Percentiles rank a stretch among this genome's conserved stretches.
Conservation (phyloP, 352 stramenopile species). For the Plasmopara viticola region DNA sequence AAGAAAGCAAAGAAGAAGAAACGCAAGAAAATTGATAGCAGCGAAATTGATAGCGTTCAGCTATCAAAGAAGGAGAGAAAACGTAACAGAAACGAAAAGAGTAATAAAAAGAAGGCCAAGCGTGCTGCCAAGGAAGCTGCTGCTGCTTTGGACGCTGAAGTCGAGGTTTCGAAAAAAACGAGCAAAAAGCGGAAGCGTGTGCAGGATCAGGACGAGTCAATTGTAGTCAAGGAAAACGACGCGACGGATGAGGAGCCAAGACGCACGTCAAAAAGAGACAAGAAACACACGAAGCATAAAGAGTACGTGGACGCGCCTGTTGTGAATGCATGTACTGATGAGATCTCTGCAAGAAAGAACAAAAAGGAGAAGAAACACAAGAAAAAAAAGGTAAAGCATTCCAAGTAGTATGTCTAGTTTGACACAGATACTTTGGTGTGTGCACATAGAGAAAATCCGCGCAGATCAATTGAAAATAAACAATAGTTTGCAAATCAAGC, state of each 20-base stretch:
- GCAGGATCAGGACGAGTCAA: slow-evolving; percentile 23
- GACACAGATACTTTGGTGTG: neutral
- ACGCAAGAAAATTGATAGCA: slow-evolving; percentile 4
- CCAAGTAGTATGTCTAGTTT: slow-evolving; percentile 11
- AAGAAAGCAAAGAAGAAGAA: slow-evolving; percentile 22
- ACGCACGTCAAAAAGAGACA: slow-evolving; percentile 25
- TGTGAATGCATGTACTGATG: slow-evolving; percentile 2
- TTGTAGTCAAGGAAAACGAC: slow-evolving; percentile 29
- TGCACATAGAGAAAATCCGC: neutral
- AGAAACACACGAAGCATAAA: slow-evolving; percentile 43
- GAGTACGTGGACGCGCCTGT: slow-evolving; percentile 1
- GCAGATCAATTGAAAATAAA: neutral
- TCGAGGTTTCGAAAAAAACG: slow-evolving; percentile 25
- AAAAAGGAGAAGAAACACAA: slow-evolving; percentile 47
- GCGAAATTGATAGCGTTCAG: slow-evolving; percentile 16
- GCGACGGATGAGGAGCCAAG: slow-evolving; percentile 22
- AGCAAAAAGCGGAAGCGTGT: slow-evolving; percentile 40
- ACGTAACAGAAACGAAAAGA: slow-evolving; percentile 37
- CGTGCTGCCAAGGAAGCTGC: slow-evolving; percentile 2
- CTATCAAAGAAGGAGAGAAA: slow-evolving; percentile 37
- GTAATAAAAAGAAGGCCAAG: slow-evolving; percentile 32
- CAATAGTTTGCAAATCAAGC: too few species aligned
- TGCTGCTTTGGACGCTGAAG: slow-evolving; percentile 23
- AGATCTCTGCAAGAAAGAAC: slow-evolving; percentile 17
- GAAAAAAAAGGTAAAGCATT: slow-evolving; percentile 37